Evolutionary conservation across 352 stramenopile genomes (phyloP).

Genomic region (Phytophthora pinifolia): DNA sequence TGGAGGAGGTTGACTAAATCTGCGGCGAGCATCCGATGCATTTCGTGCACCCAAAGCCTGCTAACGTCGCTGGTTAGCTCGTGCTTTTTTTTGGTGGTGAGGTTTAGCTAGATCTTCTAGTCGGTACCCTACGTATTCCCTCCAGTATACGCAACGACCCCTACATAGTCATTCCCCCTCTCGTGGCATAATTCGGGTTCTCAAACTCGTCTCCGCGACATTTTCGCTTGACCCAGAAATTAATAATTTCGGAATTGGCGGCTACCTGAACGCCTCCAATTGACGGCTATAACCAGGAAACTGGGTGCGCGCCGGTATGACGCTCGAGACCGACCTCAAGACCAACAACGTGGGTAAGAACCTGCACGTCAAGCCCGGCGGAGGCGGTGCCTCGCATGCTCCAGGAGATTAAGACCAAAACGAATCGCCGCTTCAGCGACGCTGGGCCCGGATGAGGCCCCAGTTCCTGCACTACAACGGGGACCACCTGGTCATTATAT

Average conservation of each 20-base stretch:
- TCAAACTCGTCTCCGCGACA: slow-evolving; percentile 4
- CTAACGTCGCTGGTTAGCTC: slow-evolving; percentile 21
- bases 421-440: slow-evolving; percentile 78
- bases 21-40: no score
- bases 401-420: slow-evolving; percentile 89
- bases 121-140: no score
- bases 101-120: slow-evolving; percentile 46
- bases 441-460: slow-evolving; percentile 64
- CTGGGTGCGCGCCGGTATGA: slow-evolving; percentile 79
- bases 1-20: slow-evolving; percentile 99
- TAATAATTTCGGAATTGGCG: background rate
- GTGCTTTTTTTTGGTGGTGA: slow-evolving; percentile 46
- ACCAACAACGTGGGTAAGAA: slow-evolving; percentile 73
- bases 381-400: slow-evolving; percentile 81
- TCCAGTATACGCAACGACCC: background rate
- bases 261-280: background rate
- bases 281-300: slow-evolving; percentile 51
- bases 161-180: background rate
- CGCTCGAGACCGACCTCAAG: slow-evolving; percentile 77
- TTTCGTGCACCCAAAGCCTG: no score
- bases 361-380: slow-evolving; percentile 85
- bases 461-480: slow-evolving; percentile 85
- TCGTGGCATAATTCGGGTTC: slow-evolving; percentile 10
- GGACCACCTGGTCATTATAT: slow-evolving; percentile 83
- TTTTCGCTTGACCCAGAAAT: slow-evolving; percentile 30